These are phyloP conservation scores for Nemania sp. DNA, from an alignment of 2,329 filamentous ascomycete species.

Conservation along the genomic window DNA sequence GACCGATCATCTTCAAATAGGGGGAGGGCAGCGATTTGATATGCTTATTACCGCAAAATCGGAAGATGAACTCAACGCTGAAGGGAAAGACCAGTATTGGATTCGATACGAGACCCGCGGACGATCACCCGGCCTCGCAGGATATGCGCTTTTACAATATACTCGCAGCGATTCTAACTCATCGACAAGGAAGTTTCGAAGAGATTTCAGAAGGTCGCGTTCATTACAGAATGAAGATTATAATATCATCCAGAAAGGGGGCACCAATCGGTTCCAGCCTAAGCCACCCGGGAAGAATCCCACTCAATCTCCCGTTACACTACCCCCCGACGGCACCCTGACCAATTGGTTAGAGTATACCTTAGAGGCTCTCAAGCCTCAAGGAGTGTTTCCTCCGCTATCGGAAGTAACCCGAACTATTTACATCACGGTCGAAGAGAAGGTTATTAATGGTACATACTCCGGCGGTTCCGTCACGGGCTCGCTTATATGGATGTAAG, in stretches of 20 bases:
- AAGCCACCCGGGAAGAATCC: constrained; percentile 35
- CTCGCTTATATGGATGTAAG: constrained; percentile 43
- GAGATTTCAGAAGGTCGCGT: background rate
- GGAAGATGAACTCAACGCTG: constrained; percentile 44
- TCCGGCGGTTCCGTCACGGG: constrained; percentile 36
- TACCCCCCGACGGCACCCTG: constrained; percentile 41
- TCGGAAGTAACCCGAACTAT: constrained; percentile 54
- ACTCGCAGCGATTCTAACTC: constrained; percentile 25
- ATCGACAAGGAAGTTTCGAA: constrained; percentile 9
- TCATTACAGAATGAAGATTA: background rate
- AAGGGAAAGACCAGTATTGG: constrained; percentile 45
- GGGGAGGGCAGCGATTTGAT: constrained; percentile 63
- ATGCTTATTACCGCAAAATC: constrained; percentile 58
- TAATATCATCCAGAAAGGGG: background rate
- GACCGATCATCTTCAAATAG: constrained; percentile 57
- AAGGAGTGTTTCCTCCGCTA: constrained; percentile 43
- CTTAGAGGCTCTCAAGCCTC: constrained; percentile 43
- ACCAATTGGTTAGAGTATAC: constrained; percentile 51
- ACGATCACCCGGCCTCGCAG: constrained; percentile 47
- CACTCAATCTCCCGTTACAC: constrained; percentile 34
- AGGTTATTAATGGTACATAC: constrained; percentile 41
- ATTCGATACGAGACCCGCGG: constrained; percentile 56
- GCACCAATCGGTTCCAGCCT: background rate
- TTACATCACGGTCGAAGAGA: constrained; percentile 49
- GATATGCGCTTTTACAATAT: constrained; percentile 56